Conservation (phyloP, 768 basidiomycete genomes). For the Suillus brevipes region DNA sequence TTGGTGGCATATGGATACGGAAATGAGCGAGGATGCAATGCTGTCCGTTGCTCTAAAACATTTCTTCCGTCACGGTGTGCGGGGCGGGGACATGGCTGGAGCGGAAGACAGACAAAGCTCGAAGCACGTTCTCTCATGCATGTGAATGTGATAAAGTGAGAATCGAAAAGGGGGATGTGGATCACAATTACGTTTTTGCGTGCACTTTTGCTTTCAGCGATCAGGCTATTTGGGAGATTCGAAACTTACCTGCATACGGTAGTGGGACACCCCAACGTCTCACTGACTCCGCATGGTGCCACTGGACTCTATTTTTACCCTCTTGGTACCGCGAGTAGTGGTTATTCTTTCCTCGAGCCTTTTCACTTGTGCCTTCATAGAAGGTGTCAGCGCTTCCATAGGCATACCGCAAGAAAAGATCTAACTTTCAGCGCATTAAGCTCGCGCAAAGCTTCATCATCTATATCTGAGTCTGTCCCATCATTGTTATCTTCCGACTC, state of each 20-base stretch:
- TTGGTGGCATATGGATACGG: not conserved
- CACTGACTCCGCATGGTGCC: conserved; percentile 24
- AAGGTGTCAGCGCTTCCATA: conserved; percentile 14
- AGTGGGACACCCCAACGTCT: conserved; percentile 21
- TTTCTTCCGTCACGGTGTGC: not conserved
- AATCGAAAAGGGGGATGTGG: not conserved
- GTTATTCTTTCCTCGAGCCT: conserved; percentile 10
- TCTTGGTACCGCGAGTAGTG: conserved; percentile 12
- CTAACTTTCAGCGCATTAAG: conserved; percentile 9
- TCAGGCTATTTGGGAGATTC: not conserved
- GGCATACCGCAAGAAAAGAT: conserved; percentile 11
- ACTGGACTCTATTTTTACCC: conserved; percentile 9
- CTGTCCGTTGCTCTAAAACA: not conserved
- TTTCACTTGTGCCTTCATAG: conserved; percentile 6
- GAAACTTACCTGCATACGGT: not conserved
- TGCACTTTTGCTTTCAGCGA: not conserved
- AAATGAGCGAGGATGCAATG: not conserved
- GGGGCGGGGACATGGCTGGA: not conserved
- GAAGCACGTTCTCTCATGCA: not conserved
- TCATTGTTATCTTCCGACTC: not conserved
- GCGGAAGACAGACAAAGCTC: not conserved
- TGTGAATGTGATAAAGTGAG: not conserved
- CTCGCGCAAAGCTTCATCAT: conserved; percentile 3
- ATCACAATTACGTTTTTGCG: not conserved
- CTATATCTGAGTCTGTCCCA: conserved; percentile 1